Evolutionary conservation across 2,329 filamentous ascomycete genomes (phyloP), one percentile per base, ranked within the genome.

Genomic region (Dactylellina sp.): DNA sequence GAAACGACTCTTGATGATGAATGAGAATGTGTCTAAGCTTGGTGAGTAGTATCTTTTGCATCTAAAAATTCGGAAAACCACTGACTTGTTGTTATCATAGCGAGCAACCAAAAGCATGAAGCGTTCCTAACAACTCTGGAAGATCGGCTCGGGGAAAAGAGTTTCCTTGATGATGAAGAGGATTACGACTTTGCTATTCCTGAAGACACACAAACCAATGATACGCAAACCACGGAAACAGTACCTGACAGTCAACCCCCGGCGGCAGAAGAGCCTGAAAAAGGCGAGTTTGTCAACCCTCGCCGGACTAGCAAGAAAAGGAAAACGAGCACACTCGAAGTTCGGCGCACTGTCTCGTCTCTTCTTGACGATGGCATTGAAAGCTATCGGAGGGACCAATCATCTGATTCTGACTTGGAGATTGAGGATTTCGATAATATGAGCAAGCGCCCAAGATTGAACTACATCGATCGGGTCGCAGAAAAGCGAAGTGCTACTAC

Each of bases 41-140:
- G 71, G 71, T 75, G 40, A 52, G 62, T 52, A 80, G 79, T 76
- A 66, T 66, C 71, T 72, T n/a, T 11, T 12, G 11, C 11, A 16
- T 32, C 12, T 18, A 25, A 7, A n/a, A 6, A 12, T 25, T 12
- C 2, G 14, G 14, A 2, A 22, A 25, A 11, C 20, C 39, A 1
- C 46, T 40, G 76, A 62, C 22, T 5, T 44, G 7, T 18, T 42
- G 20, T 22, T 76, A 20, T 82, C 39, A 16, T 35, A 75, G 93
- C 92, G 35, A 89, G 92, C 80, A 93, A 96, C 78, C 91, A 91
- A 1, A 93, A 94, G 80, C 94, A 93, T 80, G 86, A 90, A 75
- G 95, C 95, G 0, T 99, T 99, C 83, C 85, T 99, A 77, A 89
- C 89, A 76, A 92, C 92, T 5, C 91, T 99, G 78, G 93, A 97